Evolutionary conservation across 2,329 filamentous ascomycete species (phyloP).

Genomic region (Dactylonectria macrodidyma): DNA sequence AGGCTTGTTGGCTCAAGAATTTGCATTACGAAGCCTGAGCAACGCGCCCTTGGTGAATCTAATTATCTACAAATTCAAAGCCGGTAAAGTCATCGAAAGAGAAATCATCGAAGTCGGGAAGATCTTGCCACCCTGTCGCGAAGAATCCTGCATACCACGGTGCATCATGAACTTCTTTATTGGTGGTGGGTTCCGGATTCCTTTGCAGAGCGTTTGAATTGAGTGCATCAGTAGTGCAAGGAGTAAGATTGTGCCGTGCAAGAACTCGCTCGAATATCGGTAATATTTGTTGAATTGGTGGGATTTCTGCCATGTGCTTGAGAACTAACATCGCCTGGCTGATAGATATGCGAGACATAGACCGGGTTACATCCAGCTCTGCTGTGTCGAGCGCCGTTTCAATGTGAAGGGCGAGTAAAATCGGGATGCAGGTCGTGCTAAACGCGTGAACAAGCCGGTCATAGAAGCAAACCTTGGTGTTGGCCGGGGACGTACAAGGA

Average conservation of each 20-base stretch:
- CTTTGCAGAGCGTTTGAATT: too few relatives aligned
- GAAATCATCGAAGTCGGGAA: too few relatives aligned
- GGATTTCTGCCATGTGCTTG: conserved; percentile 5
- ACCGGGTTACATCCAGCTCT: neutral
- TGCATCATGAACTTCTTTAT: too few relatives aligned
- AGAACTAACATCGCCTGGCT: conserved; percentile 1
- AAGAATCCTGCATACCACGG: too few relatives aligned
- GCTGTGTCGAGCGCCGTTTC: neutral
- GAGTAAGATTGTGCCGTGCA: neutral
- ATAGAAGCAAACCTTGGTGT: neutral
- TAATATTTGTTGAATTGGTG: neutral
- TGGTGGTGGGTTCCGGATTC: neutral
- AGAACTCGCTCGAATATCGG: neutral
- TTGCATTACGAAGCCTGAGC: too few relatives aligned
- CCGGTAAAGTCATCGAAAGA: too few relatives aligned
- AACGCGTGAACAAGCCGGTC: neutral
- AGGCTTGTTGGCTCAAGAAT: too few relatives aligned
- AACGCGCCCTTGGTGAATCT: too few relatives aligned
- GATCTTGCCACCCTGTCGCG: too few relatives aligned
- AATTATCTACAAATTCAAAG: too few relatives aligned
- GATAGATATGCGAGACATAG: conserved; percentile 9
- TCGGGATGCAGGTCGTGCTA: neutral
- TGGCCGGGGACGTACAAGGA: neutral
- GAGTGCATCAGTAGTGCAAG: neutral
- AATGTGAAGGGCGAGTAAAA: neutral